These are phyloP conservation scores for Pleurotus eryngii DNA, from an alignment of 768 basidiomycete species.

Conservation along the genomic window DNA sequence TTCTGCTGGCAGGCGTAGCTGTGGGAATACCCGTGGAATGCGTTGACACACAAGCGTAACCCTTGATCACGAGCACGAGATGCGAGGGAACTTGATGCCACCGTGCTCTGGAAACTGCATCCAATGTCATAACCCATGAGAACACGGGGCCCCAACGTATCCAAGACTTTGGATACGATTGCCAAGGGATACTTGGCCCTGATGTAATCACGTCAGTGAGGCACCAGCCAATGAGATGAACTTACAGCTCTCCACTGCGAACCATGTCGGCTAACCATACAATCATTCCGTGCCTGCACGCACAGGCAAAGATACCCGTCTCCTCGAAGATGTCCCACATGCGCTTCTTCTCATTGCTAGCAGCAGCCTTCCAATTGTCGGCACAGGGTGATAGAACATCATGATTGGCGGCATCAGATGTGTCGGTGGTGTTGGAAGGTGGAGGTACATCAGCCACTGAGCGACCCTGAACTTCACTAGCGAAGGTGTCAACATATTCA, in stretches of 20 bases:
- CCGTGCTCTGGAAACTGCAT: constrained; percentile 18
- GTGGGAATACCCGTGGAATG: constrained; percentile 12
- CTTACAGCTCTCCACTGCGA: constrained; percentile 24
- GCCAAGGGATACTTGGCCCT: constrained; percentile 21
- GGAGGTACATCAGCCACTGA: not conserved
- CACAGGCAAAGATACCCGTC: constrained; percentile 24
- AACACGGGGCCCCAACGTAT: constrained; percentile 9
- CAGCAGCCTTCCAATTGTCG: constrained; percentile 6
- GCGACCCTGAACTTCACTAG: not conserved
- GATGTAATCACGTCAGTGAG: not conserved
- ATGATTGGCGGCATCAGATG: constrained; percentile 12
- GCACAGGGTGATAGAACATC: constrained; percentile 2
- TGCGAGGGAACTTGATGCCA: constrained; percentile 13
- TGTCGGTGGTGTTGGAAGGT: not conserved
- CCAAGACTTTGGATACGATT: constrained; percentile 14
- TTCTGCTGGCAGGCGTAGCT: constrained; percentile 27
- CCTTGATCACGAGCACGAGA: not conserved
- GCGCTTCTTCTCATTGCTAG: not conserved
- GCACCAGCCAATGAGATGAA: not conserved
- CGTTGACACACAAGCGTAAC: constrained; percentile 15
- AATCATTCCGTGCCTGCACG: constrained; percentile 26
- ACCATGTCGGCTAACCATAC: constrained; percentile 22
- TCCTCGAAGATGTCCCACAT: constrained; percentile 30
- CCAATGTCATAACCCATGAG: constrained; percentile 23
- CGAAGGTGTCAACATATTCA: not conserved